A percentile compares a stretch with the other conserved stretches of the same genome.
These are phyloP conservation scores for Candida tetrigidarum DNA, from an alignment of 1,139 yeast genomes.

Conservation along the genomic window DNA sequence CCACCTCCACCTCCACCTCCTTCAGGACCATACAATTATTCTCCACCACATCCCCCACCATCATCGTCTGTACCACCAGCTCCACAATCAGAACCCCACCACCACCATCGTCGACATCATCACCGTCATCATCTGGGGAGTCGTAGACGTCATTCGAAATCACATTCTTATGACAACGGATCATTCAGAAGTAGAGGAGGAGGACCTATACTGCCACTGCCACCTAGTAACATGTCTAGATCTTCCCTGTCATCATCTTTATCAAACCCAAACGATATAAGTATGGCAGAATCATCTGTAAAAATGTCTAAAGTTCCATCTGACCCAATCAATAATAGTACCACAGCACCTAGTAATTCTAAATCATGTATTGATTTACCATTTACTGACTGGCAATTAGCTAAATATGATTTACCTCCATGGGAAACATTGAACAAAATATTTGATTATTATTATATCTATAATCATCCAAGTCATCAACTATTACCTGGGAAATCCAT, in stretches of 20 bases:
- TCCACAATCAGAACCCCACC: too few species aligned
- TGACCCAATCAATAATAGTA: too few species aligned
- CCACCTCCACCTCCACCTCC: conserved; percentile 10
- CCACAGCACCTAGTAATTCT: background rate
- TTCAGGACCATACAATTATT: too few species aligned
- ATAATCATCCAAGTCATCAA: conserved; percentile 49
- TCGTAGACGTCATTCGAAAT: background rate
- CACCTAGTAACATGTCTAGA: conserved; percentile 1
- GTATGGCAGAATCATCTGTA: conserved; percentile 2
- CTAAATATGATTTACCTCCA: conserved; percentile 44
- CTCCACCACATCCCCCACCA: conserved; percentile 10
- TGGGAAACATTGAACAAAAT: conserved; percentile 39
- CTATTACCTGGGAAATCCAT: conserved; percentile 46
- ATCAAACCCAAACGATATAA: background rate
- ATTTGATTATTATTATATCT: conserved; percentile 52
- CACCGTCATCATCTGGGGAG: background rate
- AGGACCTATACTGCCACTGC: conserved; percentile 5
- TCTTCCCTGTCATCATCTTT: conserved; percentile 3
- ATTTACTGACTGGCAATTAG: conserved; percentile 18
- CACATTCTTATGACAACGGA: background rate
- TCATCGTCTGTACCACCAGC: too few species aligned
- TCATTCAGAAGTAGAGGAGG: background rate
- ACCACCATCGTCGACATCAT: conserved; percentile 3
- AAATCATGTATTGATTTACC: conserved; percentile 6
- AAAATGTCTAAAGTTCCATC: background rate